Percentiles rank a stretch among this genome's conserved stretches.
These are phyloP conservation scores for Vitis labrusca DNA, from an alignment of 164 flowering plant genomes.

Conservation along the genomic window DNA sequence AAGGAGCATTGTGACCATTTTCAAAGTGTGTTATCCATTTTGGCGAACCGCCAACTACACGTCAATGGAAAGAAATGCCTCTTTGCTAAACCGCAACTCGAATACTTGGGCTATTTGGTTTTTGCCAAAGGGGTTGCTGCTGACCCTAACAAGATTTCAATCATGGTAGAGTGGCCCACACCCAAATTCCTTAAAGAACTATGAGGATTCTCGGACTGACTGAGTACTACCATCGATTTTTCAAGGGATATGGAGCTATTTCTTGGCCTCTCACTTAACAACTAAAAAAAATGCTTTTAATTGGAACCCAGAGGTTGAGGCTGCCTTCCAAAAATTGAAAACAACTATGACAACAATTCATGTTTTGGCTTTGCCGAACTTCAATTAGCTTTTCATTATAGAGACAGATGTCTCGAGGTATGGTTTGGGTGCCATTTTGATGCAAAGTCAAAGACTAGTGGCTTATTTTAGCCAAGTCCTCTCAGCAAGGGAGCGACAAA, in stretches of 20 bases:
- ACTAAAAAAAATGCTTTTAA: constrained; percentile 1
- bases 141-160: background rate
- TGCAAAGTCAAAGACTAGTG: background rate
- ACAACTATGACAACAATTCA: background rate
- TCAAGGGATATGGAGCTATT: no score
- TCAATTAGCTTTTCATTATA: background rate
- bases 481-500: no score
- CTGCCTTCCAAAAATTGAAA: background rate
- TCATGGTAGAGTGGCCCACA: background rate
- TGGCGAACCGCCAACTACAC: background rate
- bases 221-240: no score
- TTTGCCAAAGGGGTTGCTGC: background rate
- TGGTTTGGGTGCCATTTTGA: constrained; percentile 9
- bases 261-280: background rate
- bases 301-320: background rate
- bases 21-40: background rate
- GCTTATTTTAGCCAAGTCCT: constrained; percentile 2
- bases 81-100: background rate
- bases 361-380: constrained; percentile 4
- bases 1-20: background rate
- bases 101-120: background rate
- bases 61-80: background rate
- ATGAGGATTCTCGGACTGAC: no score
- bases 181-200: no score
- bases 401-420: constrained; percentile 1